These are phyloP conservation scores for Pichia sp. DNA, from an alignment of 1,139 yeast species.

Conservation along the genomic window DNA sequence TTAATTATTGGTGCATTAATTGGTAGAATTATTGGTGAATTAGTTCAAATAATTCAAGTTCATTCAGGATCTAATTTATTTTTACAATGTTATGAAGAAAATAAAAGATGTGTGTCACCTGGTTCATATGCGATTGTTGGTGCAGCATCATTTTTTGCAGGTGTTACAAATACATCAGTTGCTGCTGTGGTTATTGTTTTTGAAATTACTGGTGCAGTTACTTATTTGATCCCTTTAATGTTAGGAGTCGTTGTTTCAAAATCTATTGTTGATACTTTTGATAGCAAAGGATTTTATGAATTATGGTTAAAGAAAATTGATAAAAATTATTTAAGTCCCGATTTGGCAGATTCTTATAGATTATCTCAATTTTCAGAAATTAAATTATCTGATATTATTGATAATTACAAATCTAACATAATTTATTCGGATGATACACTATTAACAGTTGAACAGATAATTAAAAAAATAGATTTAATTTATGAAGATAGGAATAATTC, in stretches of 20 bases:
- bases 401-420: conserved; percentile 1
- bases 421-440: conserved; percentile 15
- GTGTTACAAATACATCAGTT: conserved; percentile 50
- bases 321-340: conserved; percentile 7
- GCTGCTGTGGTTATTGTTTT: conserved; percentile 52
- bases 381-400: conserved; percentile 2
- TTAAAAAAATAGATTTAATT: conserved; percentile 22
- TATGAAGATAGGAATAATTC: conserved; percentile 20
- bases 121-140: conserved; percentile 59
- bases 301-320: conserved; percentile 21
- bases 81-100: conserved; percentile 38
- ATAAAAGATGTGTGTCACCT: conserved; percentile 50
- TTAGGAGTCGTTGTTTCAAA: conserved; percentile 49
- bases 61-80: conserved; percentile 36
- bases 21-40: conserved; percentile 63
- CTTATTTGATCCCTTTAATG: conserved; percentile 57
- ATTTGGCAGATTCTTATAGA: conserved; percentile 7
- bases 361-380: conserved; percentile 9
- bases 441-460: conserved; percentile 27
- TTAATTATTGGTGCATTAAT: conserved; percentile 63
- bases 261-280: conserved; percentile 43
- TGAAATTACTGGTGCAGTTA: conserved; percentile 54
- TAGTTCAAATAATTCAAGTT: conserved; percentile 46
- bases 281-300: conserved; percentile 43
- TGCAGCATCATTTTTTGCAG: conserved; percentile 53